Evolutionary conservation across 768 basidiomycete genomes (phyloP), one percentile per base, ranked within the genome.

Genomic region (Termitomyces sp.): DNA sequence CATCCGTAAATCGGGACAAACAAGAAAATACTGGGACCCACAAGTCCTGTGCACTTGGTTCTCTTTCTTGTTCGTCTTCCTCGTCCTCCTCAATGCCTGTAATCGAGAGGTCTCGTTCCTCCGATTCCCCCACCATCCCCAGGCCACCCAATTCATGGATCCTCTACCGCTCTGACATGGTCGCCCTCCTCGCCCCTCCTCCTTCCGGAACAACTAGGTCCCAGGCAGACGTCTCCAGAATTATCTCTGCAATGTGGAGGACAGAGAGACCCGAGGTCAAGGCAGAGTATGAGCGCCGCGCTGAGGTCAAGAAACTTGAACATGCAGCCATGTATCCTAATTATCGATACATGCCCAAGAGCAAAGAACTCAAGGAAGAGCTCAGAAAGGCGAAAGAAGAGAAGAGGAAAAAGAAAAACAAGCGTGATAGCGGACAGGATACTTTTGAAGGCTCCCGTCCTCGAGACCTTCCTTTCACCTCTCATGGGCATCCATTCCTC

Each of bases 91-190:
- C 42, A 8, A 64, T 64, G 63, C 64, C 63, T 8, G 58, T 49
- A 22, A 53, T 58, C 27, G 57, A 58, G 51, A 64, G 24, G 36
- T 50, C 37, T 1, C 60, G 59, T 9, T 4, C n/a, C 37, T 37
- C 48, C 13, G 54, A 52, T 50, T 22, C 44, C 33, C 60, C 72
- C 18, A 71, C 77, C 57, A 76, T 79, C 5, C 86, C 87, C 11
- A 80, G 91, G 0, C 91, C 91, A 3, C 84, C 86, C 11, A 93
- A 93, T 67, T 85, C 91, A 0, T 93, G 89, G 89, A 93, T 93
- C 59, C 62, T 93, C 16, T 93, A 89, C 70, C 83, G 91, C 44
- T 83, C 87, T 3, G 79, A 83, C 61, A 84, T 81, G 66, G 74
- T 82, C 45, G 72, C 70, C 59, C 68, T 73, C 12, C 68, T 86